phyloP scores from a whole-genome alignment of 2,329 filamentous ascomycete genomes.

The Aquanectria penicillioides region DNA sequence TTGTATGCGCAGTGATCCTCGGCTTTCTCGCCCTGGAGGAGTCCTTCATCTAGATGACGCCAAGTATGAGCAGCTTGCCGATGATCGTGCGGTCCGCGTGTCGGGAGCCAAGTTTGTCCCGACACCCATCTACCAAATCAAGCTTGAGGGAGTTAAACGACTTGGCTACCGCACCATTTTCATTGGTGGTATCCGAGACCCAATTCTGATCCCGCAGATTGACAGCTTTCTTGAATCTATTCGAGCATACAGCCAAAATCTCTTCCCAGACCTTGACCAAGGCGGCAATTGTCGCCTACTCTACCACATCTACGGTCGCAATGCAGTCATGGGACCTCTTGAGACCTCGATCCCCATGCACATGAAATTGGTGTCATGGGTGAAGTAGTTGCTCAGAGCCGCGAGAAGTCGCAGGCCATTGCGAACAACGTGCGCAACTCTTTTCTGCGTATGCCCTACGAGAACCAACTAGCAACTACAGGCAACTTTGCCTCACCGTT shows the following conservation, averaged over 20 bases:
- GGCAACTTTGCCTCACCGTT: not conserved
- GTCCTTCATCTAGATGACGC: not conserved
- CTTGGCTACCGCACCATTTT: not conserved
- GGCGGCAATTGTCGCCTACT: not conserved
- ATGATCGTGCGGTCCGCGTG: not conserved
- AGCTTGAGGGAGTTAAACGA: not conserved
- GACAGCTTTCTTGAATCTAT: not conserved
- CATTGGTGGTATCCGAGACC: not conserved
- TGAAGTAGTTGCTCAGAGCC: not conserved
- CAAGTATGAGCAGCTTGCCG: not conserved
- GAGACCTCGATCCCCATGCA: not conserved
- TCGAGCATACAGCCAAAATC: not conserved
- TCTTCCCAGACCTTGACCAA: not conserved
- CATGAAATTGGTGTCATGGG: not conserved
- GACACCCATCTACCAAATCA: not conserved
- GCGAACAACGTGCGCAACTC: not conserved
- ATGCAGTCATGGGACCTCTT: not conserved
- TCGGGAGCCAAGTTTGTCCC: not conserved
- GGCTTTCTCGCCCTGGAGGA: not conserved
- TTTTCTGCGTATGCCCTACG: not conserved
- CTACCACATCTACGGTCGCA: not conserved
- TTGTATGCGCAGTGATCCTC: too few relatives aligned
- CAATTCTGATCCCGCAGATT: not conserved
- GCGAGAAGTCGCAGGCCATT: not conserved
- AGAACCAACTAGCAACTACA: not conserved